Conservation (phyloP, 768 basidiomycete species). For the Leccinum variicolor region DNA sequence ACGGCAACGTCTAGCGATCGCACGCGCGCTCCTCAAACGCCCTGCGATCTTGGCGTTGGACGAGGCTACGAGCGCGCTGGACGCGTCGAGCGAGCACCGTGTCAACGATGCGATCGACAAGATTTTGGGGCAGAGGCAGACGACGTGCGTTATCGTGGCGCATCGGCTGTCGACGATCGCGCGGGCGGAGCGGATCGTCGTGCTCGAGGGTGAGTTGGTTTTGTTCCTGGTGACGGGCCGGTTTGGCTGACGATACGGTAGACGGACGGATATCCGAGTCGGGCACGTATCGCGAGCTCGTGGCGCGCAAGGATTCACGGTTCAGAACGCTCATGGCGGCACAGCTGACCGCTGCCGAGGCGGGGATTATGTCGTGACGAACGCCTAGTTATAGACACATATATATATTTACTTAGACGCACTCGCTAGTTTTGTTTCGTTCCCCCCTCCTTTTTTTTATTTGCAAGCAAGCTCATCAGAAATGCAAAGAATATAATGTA, state of each 20-base stretch:
- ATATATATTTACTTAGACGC: constrained; percentile 1
- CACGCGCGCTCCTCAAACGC: constrained; percentile 83
- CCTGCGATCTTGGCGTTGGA: constrained; percentile 87
- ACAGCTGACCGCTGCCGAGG: constrained; percentile 58
- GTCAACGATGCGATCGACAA: constrained; percentile 87
- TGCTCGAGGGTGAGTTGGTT: constrained; percentile 66
- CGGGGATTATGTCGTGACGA: constrained; percentile 11
- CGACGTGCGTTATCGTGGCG: constrained; percentile 87
- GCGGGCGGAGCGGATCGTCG: constrained; percentile 84
- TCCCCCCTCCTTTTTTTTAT: neutral
- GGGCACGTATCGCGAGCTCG: constrained; percentile 77
- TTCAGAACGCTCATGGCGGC: constrained; percentile 90
- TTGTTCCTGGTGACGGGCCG: neutral
- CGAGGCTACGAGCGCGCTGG: constrained; percentile 86
- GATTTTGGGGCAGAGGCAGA: constrained; percentile 73
- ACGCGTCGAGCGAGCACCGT: constrained; percentile 84
- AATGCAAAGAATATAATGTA: neutral
- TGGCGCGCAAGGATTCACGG: constrained; percentile 66
- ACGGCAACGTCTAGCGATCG: constrained; percentile 77
- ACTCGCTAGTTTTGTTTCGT: neutral
- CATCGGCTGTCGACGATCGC: constrained; percentile 90
- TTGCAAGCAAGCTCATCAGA: neutral
- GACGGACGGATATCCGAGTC: constrained; percentile 79
- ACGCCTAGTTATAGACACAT: neutral
- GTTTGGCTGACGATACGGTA: constrained; percentile 17